Percentiles rank a stretch among this genome's conserved stretches.
Conservation (phyloP, 495 filamentous ascomycete species). For the Penicillium nucicola region DNA sequence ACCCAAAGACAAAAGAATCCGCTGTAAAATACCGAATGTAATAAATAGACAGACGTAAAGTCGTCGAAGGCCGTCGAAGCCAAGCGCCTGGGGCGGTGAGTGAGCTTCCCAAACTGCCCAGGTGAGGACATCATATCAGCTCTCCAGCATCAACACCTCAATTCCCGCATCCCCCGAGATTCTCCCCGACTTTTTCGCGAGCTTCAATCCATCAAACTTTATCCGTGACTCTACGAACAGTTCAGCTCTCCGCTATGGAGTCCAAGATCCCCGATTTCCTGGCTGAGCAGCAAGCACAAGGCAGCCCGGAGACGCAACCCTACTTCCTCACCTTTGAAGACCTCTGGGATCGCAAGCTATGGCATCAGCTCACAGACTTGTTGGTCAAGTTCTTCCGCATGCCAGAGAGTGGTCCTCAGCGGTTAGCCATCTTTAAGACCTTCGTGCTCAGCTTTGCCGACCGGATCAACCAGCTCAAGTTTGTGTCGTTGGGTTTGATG, state of each 20-base stretch:
- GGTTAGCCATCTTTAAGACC: constrained; percentile 84
- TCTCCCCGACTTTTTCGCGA: not conserved
- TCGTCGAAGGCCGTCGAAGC: constrained; percentile 1
- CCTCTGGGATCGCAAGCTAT: constrained; percentile 97
- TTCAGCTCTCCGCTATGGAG: constrained; percentile 56
- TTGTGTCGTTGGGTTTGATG: constrained; percentile 83
- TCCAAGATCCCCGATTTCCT: constrained; percentile 91
- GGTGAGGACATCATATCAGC: constrained; percentile 11
- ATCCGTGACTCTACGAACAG: not conserved
- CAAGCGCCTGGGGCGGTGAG: constrained; percentile 2
- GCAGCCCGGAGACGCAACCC: constrained; percentile 82
- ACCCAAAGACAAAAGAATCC: too few species aligned
- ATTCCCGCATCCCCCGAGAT: not conserved
- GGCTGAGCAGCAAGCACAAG: constrained; percentile 74
- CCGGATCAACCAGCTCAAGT: constrained; percentile 98
- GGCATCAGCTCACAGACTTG: constrained; percentile 94
- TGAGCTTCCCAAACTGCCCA: constrained; percentile 5
- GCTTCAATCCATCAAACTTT: not conserved
- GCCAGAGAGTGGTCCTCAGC: constrained; percentile 74
- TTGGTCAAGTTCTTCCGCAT: constrained; percentile 86
- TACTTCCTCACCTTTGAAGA: constrained; percentile 93
- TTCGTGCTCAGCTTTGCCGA: constrained; percentile 96
- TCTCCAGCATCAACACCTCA: constrained; percentile 8
- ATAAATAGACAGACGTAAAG: too few species aligned
- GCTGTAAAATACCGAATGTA: too few species aligned